Evolutionary conservation across 2,329 filamentous ascomycete species (phyloP), one percentile per base, ranked within the genome.

Genomic region (Fusarium piperis): DNA sequence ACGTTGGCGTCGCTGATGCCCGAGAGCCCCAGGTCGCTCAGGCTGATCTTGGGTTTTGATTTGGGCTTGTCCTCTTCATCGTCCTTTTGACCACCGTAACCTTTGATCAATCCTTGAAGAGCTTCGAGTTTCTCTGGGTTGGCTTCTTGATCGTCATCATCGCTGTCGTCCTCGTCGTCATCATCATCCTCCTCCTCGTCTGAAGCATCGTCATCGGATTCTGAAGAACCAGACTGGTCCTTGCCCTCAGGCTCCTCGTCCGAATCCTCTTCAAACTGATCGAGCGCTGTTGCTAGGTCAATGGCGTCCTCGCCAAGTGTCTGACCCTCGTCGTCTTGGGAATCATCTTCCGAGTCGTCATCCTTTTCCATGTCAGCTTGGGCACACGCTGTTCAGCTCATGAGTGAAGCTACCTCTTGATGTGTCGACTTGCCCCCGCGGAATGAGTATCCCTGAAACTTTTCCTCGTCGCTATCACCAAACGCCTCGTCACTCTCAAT

Each of bases 401-500:
- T 18, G 11, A n/a, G 32, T 41, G 23, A 16, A 58, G 72, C 48
- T 59, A 81, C 76, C 65, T 80, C 78, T 56, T 61, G 65, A 44
- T 80, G 78, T 60, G 80, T 81, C 3, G 80, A 70, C 55, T 81
- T 82, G 75, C 83, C 86, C 12, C 86, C 87, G 1, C 86, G 76
- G 67, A 90, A 90, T 0, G 85, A 77, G 76, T 92, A 97, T 12
- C 90, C 93, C 71, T 94, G 90, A 72, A 97, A 97, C 70, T 87
- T 88, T 78, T 97, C 95, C 77, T 96, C 91, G 77, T 97, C 95
- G 76, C 93, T 96, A 72, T 93, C 91, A 4, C 94, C 93, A 85
- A 97, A 94, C 3, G 95, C 95, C 76, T 97, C 94, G 78, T 91
- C 89, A 74, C 88, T 90, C 72, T 91, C 90, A 59, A 91, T 88